These are phyloP conservation scores for Kentomonas sorsogonicus DNA, from an alignment of 208 protist species.

Conservation along the genomic window DNA sequence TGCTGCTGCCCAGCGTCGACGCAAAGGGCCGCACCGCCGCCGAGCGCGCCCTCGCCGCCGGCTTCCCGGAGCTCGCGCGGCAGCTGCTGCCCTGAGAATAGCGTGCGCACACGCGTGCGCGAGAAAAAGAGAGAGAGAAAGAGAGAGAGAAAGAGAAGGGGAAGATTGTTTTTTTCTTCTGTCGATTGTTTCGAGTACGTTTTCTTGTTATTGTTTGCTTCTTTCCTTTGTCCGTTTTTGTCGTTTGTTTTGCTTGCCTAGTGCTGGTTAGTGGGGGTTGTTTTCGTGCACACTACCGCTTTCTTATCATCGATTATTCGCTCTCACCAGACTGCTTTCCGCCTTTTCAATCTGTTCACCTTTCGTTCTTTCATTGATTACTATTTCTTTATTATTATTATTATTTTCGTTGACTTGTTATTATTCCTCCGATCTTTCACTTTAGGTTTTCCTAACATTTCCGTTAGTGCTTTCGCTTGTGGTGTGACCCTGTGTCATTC, in stretches of 20 bases:
- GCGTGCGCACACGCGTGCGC: neutral
- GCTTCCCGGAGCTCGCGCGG: constrained; percentile 48
- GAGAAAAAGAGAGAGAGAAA: neutral
- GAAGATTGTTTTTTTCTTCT: neutral
- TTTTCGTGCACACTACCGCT: neutral
- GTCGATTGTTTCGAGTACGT: neutral
- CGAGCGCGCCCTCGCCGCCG: constrained; percentile 62
- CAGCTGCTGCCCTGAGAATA: constrained; percentile 43
- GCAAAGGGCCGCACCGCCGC: constrained; percentile 47
- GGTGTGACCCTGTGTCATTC: too few species aligned
- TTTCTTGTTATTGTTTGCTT: constrained; percentile 9
- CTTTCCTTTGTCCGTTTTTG: neutral
- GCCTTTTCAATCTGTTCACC: neutral
- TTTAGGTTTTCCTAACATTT: too few species aligned
- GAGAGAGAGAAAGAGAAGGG: constrained; percentile 4
- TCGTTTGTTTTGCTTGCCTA: neutral
- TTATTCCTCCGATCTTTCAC: neutral
- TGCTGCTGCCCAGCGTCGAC: constrained; percentile 45
- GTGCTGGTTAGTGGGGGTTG: neutral
- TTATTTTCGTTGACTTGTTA: neutral
- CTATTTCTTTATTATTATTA: neutral
- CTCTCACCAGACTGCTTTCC: too few species aligned
- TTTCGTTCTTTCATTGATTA: neutral
- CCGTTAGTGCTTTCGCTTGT: too few species aligned
- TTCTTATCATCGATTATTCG: too few species aligned